A percentile compares a stretch with the other conserved stretches of the same genome.
phyloP scores from a whole-genome alignment of 345 rosid species.

The Lepidium africanum region DNA sequence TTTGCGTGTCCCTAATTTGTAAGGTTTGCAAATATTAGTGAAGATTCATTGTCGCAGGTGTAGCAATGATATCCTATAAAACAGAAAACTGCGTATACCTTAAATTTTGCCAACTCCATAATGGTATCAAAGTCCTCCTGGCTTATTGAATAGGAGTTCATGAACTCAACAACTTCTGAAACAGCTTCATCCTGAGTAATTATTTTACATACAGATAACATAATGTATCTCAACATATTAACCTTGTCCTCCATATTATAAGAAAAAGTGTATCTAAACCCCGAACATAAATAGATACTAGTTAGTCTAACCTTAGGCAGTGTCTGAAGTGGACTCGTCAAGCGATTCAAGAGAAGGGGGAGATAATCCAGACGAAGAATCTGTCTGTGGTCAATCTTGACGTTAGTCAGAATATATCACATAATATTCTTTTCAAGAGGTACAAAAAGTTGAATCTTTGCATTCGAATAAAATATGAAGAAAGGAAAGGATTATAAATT shows the following conservation, averaged over 20 bases:
- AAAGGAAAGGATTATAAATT: background rate
- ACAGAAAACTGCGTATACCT: constrained; percentile 35
- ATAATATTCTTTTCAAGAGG: background rate
- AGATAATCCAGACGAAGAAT: constrained; percentile 75
- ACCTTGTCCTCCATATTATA: background rate
- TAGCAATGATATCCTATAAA: background rate
- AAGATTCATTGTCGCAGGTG: background rate
- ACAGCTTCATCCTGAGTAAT: constrained; percentile 82
- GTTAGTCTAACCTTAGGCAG: constrained; percentile 64
- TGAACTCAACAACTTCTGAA: constrained; percentile 72
- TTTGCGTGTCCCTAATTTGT: constrained; percentile 56
- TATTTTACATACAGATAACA: constrained; percentile 1
- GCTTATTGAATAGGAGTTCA: constrained; percentile 81
- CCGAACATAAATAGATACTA: background rate
- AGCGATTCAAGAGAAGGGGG: constrained; percentile 54
- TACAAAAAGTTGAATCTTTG: background rate
- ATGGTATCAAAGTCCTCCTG: constrained; percentile 84
- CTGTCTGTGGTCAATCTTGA: constrained; percentile 41
- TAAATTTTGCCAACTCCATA: constrained; percentile 70
- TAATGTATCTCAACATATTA: background rate
- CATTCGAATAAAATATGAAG: background rate
- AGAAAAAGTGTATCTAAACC: background rate
- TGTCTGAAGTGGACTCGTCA: constrained; percentile 69
- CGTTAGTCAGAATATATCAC: no score
- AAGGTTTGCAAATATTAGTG: background rate